Evolutionary conservation across 495 filamentous ascomycete genomes (phyloP).

Genomic region (Hypoxylon trugodes): DNA sequence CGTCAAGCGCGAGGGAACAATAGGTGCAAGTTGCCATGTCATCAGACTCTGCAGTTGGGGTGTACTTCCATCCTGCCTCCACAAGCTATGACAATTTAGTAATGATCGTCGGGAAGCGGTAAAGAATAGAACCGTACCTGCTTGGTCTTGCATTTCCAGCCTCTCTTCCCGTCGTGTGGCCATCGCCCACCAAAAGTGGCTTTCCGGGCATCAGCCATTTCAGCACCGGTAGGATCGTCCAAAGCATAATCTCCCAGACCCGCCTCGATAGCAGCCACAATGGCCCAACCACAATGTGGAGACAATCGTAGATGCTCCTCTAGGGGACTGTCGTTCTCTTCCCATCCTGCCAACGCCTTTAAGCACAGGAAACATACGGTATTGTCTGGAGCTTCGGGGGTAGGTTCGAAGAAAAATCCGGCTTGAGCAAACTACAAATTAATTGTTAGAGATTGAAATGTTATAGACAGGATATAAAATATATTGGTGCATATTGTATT

Average conservation of each 20-base stretch:
- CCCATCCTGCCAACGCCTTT: conserved; percentile 86
- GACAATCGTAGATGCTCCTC: conserved; percentile 86
- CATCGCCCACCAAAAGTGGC: conserved; percentile 81
- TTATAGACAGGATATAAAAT: neutral
- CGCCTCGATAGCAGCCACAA: conserved; percentile 74
- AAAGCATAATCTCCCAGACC: conserved; percentile 68
- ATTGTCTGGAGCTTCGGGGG: conserved; percentile 79
- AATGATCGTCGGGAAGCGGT: neutral
- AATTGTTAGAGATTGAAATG: conserved; percentile 19
- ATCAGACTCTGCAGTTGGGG: conserved; percentile 77
- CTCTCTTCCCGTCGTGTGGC: conserved; percentile 88
- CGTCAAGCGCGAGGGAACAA: conserved; percentile 84
- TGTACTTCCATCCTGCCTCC: conserved; percentile 92
- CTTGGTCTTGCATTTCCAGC: conserved; percentile 86
- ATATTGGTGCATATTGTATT: neutral
- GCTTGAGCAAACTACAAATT: conserved; percentile 77
- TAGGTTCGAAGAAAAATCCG: conserved; percentile 88
- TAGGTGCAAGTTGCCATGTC: conserved; percentile 91
- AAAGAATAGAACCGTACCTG: conserved; percentile 65
- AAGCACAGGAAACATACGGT: conserved; percentile 87
- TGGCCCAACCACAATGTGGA: conserved; percentile 85
- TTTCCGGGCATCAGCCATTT: conserved; percentile 77
- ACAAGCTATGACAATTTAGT: conserved; percentile 71
- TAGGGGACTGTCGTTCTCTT: conserved; percentile 79
- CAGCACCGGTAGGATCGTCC: conserved; percentile 75